These are phyloP conservation scores for Juglanconis oblonga DNA, from an alignment of 2,329 filamentous ascomycete species.

Conservation along the genomic window DNA sequence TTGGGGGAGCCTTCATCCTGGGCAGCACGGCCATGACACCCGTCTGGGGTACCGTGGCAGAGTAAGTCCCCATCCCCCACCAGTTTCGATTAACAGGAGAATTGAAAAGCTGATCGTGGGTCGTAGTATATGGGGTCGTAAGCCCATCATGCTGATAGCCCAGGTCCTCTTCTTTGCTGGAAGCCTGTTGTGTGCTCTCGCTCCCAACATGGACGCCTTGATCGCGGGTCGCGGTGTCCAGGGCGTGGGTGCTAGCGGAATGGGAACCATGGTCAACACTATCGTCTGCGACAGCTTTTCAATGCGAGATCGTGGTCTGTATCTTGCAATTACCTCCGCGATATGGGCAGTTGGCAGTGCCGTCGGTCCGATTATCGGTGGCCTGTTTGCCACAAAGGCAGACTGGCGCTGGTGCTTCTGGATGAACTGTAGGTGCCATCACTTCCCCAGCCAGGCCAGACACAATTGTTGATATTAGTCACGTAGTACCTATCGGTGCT, in stretches of 20 bases:
- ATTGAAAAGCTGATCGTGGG: background rate
- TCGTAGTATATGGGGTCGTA: conserved; percentile 50
- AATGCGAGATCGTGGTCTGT: conserved; percentile 47
- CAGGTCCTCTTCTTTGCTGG: conserved; percentile 52
- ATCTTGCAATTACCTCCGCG: conserved; percentile 51
- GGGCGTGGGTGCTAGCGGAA: conserved; percentile 55
- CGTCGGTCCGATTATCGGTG: conserved; percentile 66
- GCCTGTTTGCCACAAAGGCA: conserved; percentile 60
- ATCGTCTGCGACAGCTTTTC: conserved; percentile 55
- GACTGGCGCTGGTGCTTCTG: conserved; percentile 68
- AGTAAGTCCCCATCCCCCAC: conserved; percentile 23
- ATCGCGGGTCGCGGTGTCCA: conserved; percentile 55
- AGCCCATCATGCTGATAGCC: conserved; percentile 50
- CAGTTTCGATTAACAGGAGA: background rate
- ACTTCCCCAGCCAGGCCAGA: too few relatives aligned
- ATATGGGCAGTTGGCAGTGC: conserved; percentile 65
- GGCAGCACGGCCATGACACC: conserved; percentile 65
- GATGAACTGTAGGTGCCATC: conserved; percentile 53
- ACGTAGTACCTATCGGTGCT: conserved; percentile 33
- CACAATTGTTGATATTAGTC: conserved; percentile 4
- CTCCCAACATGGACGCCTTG: conserved; percentile 48
- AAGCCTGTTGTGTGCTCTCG: conserved; percentile 51
- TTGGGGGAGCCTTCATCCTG: conserved; percentile 71
- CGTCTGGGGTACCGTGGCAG: conserved; percentile 64
- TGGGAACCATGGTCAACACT: conserved; percentile 60